Evolutionary conservation across 1,139 yeast species (phyloP).

Genomic region (Scheffersomyces illinoinensis): DNA sequence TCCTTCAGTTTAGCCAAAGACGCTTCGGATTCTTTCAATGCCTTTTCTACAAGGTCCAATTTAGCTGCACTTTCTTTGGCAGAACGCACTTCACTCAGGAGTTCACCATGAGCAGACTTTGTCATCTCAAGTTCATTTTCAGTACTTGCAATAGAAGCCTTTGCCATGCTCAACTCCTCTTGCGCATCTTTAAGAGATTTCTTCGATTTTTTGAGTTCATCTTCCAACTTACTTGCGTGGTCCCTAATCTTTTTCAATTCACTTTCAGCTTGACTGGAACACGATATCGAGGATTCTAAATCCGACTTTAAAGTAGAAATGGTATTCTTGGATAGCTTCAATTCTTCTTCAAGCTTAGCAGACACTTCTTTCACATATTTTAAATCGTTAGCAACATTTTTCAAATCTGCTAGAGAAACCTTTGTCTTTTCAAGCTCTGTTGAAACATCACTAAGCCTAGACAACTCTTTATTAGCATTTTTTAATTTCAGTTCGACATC

Average conservation of each 20-base stretch:
- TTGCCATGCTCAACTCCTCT: not conserved
- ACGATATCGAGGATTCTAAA: not conserved
- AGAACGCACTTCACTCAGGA: not conserved
- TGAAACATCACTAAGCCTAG: not conserved
- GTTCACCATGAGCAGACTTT: not conserved
- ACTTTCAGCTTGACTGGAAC: not conserved
- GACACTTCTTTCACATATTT: not conserved
- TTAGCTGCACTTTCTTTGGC: not conserved
- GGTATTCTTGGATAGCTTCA: slow-evolving; percentile 1
- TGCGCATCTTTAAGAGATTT: slow-evolving; percentile 1
- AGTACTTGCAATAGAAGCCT: not conserved
- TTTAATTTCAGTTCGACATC: not conserved
- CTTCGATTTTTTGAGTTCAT: slow-evolving; percentile 8
- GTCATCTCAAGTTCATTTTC: not conserved
- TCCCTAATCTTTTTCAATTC: not conserved
- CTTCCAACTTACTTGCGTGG: slow-evolving; percentile 5
- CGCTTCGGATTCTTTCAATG: not conserved
- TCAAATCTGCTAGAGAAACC: not conserved
- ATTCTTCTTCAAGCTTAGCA: not conserved
- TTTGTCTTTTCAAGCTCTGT: not conserved
- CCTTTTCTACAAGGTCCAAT: not conserved
- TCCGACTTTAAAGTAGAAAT: not conserved
- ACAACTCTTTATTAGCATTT: not conserved
- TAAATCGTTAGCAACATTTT: not conserved
- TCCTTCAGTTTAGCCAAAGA: not conserved